Evolutionary conservation across 805 yeast species (phyloP).

Genomic region (Zygosaccharomyces siamensis): DNA sequence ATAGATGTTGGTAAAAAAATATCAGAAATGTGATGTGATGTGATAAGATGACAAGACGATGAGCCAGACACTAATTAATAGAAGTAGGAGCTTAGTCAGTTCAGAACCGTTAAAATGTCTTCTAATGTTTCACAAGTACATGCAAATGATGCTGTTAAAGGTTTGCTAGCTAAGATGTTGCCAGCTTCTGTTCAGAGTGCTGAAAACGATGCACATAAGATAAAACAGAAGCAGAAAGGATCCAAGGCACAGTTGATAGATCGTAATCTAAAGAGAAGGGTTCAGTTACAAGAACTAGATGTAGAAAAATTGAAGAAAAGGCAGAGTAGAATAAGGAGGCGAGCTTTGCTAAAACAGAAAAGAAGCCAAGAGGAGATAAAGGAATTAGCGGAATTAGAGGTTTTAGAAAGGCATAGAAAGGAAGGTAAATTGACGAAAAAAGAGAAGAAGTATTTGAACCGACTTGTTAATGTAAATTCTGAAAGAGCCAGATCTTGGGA

Average conservation of each 20-base stretch:
- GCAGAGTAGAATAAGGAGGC: slow-evolving; percentile 31
- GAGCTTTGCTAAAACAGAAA: slow-evolving; percentile 22
- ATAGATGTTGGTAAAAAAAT: background rate
- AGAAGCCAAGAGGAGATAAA: slow-evolving; percentile 23
- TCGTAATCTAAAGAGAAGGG: slow-evolving; percentile 33
- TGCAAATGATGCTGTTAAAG: slow-evolving; percentile 41
- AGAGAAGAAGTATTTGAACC: slow-evolving; percentile 36
- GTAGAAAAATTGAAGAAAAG: slow-evolving; percentile 34
- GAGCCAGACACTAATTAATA: too few species aligned
- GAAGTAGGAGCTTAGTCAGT: background rate
- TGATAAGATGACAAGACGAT: slow-evolving; percentile 3
- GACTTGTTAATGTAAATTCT: slow-evolving; percentile 37
- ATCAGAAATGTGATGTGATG: slow-evolving; percentile 9
- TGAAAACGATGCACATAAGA: slow-evolving; percentile 6
- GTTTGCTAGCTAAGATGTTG: slow-evolving; percentile 35
- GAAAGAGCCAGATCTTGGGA: slow-evolving; percentile 41
- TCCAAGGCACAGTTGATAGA: slow-evolving; percentile 40
- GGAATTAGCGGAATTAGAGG: slow-evolving; percentile 32
- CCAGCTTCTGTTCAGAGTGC: slow-evolving; percentile 35
- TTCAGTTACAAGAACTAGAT: slow-evolving; percentile 35
- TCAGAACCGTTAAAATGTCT: slow-evolving; percentile 5
- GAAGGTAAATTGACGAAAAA: slow-evolving; percentile 31
- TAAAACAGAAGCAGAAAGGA: slow-evolving; percentile 15
- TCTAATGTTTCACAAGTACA: slow-evolving; percentile 34
- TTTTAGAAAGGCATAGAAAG: slow-evolving; percentile 34